Evolutionary conservation across 2,329 filamentous ascomycete genomes (phyloP).

Genomic region (Phaeosphaeriaceae sp.): DNA sequence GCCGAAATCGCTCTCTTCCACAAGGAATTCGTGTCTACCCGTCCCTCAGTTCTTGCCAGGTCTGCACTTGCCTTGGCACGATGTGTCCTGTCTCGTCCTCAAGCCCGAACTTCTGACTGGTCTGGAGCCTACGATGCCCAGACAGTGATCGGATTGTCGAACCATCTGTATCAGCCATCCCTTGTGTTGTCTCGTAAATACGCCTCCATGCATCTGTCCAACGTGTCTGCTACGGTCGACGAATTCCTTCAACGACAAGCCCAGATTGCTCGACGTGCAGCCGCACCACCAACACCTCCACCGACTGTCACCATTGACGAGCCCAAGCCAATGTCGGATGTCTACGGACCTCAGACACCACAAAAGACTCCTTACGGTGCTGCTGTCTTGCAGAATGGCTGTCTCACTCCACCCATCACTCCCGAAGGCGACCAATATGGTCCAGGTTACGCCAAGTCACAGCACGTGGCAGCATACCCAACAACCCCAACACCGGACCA

Average conservation of each 20-base stretch:
- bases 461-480: constrained; percentile 39
- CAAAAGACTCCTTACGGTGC: constrained; percentile 74
- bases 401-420: constrained; percentile 85
- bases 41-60: constrained; percentile 88
- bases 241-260: constrained; percentile 68
- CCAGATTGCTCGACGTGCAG: constrained; percentile 55
- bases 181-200: constrained; percentile 74
- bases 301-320: constrained; percentile 60
- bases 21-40: constrained; percentile 93
- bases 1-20: constrained; percentile 95
- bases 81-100: constrained; percentile 82
- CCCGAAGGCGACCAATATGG: constrained; percentile 65
- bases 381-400: constrained; percentile 71
- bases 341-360: constrained; percentile 75
- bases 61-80: constrained; percentile 85
- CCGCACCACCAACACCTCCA: constrained; percentile 64
- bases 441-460: constrained; percentile 38
- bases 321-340: constrained; percentile 53
- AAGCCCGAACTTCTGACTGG: constrained; percentile 79
- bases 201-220: constrained; percentile 68
- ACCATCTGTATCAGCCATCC: constrained; percentile 71
- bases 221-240: constrained; percentile 69
- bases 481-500: constrained; percentile 48
- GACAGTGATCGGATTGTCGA: constrained; percentile 69
- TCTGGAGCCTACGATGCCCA: constrained; percentile 72